phyloP scores from a whole-genome alignment of 176 grass and related monocot species.

The Oryza meridionalis region DNA sequence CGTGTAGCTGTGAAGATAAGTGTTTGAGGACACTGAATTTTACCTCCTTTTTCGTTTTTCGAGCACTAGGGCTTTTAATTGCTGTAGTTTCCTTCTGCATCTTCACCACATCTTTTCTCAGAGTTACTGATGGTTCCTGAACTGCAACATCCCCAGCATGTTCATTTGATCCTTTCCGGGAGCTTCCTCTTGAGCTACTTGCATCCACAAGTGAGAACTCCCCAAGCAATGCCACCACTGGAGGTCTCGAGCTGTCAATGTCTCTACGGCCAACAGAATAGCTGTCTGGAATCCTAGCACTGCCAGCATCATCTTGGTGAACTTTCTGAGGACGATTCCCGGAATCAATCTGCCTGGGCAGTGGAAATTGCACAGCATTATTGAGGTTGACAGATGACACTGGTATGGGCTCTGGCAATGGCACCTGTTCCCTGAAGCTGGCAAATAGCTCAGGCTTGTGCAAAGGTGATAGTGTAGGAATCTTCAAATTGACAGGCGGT shows the following conservation, averaged over 20 bases:
- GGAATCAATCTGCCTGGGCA: not conserved
- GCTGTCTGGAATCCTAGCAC: not conserved
- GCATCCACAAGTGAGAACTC: conserved; percentile 40
- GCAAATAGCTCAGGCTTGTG: not conserved
- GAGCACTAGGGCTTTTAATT: conserved; percentile 9
- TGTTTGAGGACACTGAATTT: not conserved
- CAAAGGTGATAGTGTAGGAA: not conserved
- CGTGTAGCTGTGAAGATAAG: not conserved
- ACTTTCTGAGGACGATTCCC: not conserved
- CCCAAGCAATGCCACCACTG: conserved; percentile 49
- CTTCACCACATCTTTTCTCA: not conserved
- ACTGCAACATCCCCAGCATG: conserved; percentile 27
- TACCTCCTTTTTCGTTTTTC: conserved; percentile 41
- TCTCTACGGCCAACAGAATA: not conserved
- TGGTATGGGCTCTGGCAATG: not conserved
- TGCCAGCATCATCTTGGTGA: conserved; percentile 21
- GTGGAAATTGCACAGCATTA: not conserved
- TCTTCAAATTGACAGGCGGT: not conserved
- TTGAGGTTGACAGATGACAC: conserved; percentile 5
- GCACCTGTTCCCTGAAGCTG: conserved; percentile 9
- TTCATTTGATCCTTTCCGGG: conserved; percentile 11
- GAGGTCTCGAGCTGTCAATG: conserved; percentile 17
- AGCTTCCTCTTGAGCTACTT: conserved; percentile 19
- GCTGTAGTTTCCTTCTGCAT: conserved; percentile 28
- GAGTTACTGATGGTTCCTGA: not conserved